Base-by-base conservation (phyloP, 352 stramenopile genomes). In the Phytophthora fragariae region DNA sequence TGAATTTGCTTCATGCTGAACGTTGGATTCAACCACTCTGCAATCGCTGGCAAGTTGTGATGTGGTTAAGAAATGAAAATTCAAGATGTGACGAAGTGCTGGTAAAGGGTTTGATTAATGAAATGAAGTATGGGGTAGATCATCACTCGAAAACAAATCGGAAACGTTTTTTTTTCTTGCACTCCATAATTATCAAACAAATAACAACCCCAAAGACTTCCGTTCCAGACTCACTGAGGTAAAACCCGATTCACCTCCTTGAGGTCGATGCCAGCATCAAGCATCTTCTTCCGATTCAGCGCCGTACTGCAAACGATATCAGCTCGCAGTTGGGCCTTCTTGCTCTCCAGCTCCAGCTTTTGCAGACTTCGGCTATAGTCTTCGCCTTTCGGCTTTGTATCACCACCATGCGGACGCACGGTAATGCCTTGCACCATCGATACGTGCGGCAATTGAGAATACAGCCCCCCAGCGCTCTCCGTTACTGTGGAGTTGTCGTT, bases 281-380 rank as follows among this genome's bases (percentile, higher is more conserved):
- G 55, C 57, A 85, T 66, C 59, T 74, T 76, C 75, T 82, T 80
- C n/a, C 77, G 68, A 50, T 65, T 77, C 27, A 84, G 63, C 39
- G 77, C 72, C 52, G 77, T 81, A 57, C 77, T 68, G 50, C 78
- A 75, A 54, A 80, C 76, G 4, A 8, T 24, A 44, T 52, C 53
- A 12, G 54, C 54, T 57, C 54, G 37, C 46, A 84, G 75, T 47
- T 80, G 74, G 41, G 74, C 47, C 27, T 79, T 77, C 54, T 69
- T 77, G 60, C 59, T 62, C 50, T 82, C 64, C 14, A 84, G 69
- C 44, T 82, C 74, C 37, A 68, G 31, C 37, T 84, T 68, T 24
- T 72, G 74, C 55, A 69, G 50, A 46, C 39, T 41, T 29, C 47
- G 37, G 12, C 6, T 24, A 54, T 69, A 41, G 10, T 8, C n/a